Percentiles rank a stretch among this genome's conserved stretches.
Evolutionary conservation across 768 basidiomycete genomes (phyloP).

Genomic region (Scleroderma bovista): DNA sequence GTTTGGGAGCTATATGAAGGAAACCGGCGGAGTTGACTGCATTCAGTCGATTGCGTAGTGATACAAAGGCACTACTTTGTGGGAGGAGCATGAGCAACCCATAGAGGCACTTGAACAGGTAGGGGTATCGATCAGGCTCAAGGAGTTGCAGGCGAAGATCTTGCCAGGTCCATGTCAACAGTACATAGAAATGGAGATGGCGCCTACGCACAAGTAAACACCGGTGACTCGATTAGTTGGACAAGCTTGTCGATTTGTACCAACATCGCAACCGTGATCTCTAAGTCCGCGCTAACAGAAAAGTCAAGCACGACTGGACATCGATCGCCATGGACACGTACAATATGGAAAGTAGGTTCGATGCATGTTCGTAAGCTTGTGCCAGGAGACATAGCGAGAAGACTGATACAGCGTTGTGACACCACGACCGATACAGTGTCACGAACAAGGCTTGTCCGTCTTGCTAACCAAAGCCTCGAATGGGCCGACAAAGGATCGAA

Average conservation of each 20-base stretch:
- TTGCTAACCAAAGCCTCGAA: conserved; percentile 45
- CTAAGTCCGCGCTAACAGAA: conserved; percentile 77
- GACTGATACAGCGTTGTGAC: conserved; percentile 94
- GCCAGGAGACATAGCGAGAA: conserved; percentile 95
- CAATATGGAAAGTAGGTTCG: conserved; percentile 95
- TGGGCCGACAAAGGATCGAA: neutral
- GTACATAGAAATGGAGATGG: neutral
- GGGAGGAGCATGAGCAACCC: conserved; percentile 95
- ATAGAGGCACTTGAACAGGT: conserved; percentile 96
- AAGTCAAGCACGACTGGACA: neutral
- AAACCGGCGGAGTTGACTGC: conserved; percentile 95
- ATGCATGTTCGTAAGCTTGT: conserved; percentile 98
- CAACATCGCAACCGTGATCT: conserved; percentile 90
- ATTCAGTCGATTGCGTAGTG: conserved; percentile 87
- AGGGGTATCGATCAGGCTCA: conserved; percentile 94
- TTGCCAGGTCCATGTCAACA: conserved; percentile 21
- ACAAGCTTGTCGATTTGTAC: conserved; percentile 98
- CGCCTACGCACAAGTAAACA: conserved; percentile 80
- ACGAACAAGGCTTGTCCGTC: conserved; percentile 96
- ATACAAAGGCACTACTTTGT: conserved; percentile 94
- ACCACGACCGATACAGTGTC: conserved; percentile 95
- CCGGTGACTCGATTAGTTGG: conserved; percentile 95
- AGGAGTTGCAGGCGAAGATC: conserved; percentile 89
- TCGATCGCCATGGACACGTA: conserved; percentile 31
- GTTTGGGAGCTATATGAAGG: conserved; percentile 81